These are phyloP conservation scores for Sanghuangporus baumii DNA, from an alignment of 1,284 basidiomycete species.

Conservation along the genomic window DNA sequence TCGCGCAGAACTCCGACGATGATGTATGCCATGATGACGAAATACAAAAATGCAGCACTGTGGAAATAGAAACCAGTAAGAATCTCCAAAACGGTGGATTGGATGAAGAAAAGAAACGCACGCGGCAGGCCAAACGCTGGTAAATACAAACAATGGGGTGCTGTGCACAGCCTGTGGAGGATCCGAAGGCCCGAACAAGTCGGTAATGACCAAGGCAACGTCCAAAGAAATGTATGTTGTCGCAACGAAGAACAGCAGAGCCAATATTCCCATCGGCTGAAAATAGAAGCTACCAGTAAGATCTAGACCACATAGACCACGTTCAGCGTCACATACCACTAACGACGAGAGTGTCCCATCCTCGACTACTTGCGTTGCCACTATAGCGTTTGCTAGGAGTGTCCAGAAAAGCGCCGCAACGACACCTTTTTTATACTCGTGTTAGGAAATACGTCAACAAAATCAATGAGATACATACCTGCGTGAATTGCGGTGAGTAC, in stretches of 20 bases:
- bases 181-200: slow-evolving; percentile 51
- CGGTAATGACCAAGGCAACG: slow-evolving; percentile 59
- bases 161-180: slow-evolving; percentile 53
- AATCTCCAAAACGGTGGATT: neutral
- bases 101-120: slow-evolving; percentile 33
- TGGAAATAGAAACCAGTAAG: neutral
- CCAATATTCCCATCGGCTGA: slow-evolving; percentile 60
- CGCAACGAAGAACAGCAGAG: slow-evolving; percentile 57
- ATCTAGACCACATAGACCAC: neutral
- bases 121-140: slow-evolving; percentile 79
- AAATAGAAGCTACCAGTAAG: neutral
- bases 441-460: neutral
- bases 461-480: slow-evolving; percentile 22
- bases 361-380: slow-evolving; percentile 79
- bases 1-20: slow-evolving; percentile 68
- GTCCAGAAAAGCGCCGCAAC: slow-evolving; percentile 74
- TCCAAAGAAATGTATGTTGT: slow-evolving; percentile 80
- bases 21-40: slow-evolving; percentile 70
- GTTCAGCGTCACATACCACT: slow-evolving; percentile 42
- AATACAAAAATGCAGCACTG: slow-evolving; percentile 59
- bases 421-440: slow-evolving; percentile 29
- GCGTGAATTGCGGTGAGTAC: slow-evolving; percentile 72
- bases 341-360: slow-evolving; percentile 73
- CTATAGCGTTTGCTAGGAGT: slow-evolving; percentile 70
- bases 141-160: slow-evolving; percentile 72